Evolutionary conservation across 1,284 basidiomycete genomes (phyloP), one percentile per base, ranked within the genome.

Genomic region (Moesziomyces sp.): DNA sequence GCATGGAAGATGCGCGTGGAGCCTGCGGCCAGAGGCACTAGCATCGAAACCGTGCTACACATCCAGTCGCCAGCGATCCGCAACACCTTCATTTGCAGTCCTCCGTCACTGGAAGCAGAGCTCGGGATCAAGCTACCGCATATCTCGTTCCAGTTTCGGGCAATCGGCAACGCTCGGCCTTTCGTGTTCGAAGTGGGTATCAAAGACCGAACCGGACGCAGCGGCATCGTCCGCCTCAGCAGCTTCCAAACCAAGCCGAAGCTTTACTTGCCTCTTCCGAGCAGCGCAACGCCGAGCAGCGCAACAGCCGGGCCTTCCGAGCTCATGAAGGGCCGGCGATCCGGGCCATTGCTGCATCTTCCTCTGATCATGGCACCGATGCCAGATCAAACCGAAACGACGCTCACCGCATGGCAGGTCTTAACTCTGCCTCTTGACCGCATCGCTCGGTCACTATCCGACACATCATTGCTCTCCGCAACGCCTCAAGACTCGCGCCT

Each of bases 181-280:
- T 90, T 91, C 88, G 87, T 89, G 9, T 89, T 93, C 74, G 92
- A 94, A 84, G 85, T 93, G 18, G 92, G 92, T 1, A 77, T 94
- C 16, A 88, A 89, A 38, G 92, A 94, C 85, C 86, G 86, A 48
- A 80, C 83, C 7, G 89, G 89, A 7, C 86, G 87, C 66, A 86
- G 86, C 62, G 92, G 91, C 0, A 83, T 88, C 35, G 81, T 93
- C 24, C 87, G 92, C 26, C 87, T 90, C 64, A 93, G 92, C 23
- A 93, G 91, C 14, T 93, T 93, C 79, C 92, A 93, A 90, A 92
- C 92, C 80, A 83, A 83, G 65, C 61, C 42, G 35, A 48, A 64
- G 60, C 28, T 64, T 23, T 47, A 50, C n/a, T n/a, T 54, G 7
- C 24, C 30, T 11, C 40, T 24, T 8, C 56, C 54, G 66, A n/a